Evolutionary conservation across 768 basidiomycete species (phyloP).

Genomic region (Sarcomyxa edulis): DNA sequence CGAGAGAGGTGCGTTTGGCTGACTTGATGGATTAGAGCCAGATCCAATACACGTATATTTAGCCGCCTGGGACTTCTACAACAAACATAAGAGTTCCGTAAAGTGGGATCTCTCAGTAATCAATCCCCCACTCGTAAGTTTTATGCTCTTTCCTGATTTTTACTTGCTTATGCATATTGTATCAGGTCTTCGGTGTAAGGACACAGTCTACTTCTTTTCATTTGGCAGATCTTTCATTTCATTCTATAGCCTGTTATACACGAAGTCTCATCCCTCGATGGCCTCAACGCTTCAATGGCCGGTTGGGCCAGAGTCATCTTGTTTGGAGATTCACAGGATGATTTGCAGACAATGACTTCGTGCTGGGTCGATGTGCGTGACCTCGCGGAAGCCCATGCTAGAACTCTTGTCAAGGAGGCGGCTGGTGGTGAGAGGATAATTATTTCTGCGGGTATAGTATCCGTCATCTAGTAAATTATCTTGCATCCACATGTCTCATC

Average conservation of each 20-base stretch:
- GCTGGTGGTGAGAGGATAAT: constrained; percentile 51
- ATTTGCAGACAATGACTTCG: constrained; percentile 15
- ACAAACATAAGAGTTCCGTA: constrained; percentile 30
- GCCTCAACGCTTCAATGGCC: constrained; percentile 30
- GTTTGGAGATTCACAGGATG: constrained; percentile 6
- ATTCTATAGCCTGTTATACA: constrained; percentile 32
- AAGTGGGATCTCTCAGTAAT: constrained; percentile 50
- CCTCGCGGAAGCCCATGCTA: constrained; percentile 45
- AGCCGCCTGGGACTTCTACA: constrained; percentile 38
- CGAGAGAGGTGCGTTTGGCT: constrained; percentile 35
- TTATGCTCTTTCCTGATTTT: not conserved
- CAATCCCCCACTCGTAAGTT: constrained; percentile 44
- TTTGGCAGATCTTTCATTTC: not conserved
- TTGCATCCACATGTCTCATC: not conserved
- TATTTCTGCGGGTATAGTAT: not conserved
- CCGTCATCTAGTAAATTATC: not conserved
- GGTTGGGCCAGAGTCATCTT: constrained; percentile 29
- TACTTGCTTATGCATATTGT: not conserved
- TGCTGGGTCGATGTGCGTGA: constrained; percentile 44
- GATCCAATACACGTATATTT: not conserved
- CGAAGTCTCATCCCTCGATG: constrained; percentile 18
- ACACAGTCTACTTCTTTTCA: not conserved
- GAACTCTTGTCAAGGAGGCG: constrained; percentile 38
- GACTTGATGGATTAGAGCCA: not conserved
- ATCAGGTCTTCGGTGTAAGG: constrained; percentile 28